Conservation (phyloP, 2,329 filamentous ascomycete genomes). For the Mycosphaerella sp. region DNA sequence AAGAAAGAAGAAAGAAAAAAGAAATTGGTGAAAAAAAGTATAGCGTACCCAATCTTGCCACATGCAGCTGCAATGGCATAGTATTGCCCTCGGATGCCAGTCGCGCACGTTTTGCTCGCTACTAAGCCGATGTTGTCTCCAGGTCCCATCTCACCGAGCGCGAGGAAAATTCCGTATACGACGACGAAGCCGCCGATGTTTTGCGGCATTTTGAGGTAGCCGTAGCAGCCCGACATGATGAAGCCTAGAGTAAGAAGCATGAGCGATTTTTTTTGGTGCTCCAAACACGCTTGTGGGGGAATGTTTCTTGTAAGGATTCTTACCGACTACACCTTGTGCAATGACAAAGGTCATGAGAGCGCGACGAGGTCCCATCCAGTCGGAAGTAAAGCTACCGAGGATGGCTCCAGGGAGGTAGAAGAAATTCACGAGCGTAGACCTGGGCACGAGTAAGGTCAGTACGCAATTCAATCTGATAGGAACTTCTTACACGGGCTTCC, state of each 20-base stretch:
- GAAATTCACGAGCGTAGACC: conserved; percentile 66
- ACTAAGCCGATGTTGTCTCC: conserved; percentile 88
- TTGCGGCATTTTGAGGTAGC: conserved; percentile 56
- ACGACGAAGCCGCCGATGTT: conserved; percentile 72
- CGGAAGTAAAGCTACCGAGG: conserved; percentile 67
- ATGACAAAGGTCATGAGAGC: conserved; percentile 66
- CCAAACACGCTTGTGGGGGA: no score
- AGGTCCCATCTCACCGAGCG: conserved; percentile 73
- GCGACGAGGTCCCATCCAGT: conserved; percentile 71
- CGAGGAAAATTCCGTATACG: conserved; percentile 69
- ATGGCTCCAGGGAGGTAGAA: conserved; percentile 84
- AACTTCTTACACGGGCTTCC: no score
- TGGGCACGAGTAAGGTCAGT: background rate
- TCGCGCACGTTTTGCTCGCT: conserved; percentile 81
- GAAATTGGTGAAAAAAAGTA: no score
- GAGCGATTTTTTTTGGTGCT: no score
- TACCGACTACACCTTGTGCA: conserved; percentile 54
- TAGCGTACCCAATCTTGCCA: conserved; percentile 54
- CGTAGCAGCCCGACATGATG: conserved; percentile 78
- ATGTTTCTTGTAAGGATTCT: no score
- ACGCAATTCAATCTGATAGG: background rate
- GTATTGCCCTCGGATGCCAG: conserved; percentile 70
- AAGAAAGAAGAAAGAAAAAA: no score
- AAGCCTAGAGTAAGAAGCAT: conserved; percentile 55
- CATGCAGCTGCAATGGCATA: conserved; percentile 65